These are phyloP conservation scores for Entomortierella parvispora DNA, from an alignment of 192 early-diverging fungal species.

Conservation along the genomic window DNA sequence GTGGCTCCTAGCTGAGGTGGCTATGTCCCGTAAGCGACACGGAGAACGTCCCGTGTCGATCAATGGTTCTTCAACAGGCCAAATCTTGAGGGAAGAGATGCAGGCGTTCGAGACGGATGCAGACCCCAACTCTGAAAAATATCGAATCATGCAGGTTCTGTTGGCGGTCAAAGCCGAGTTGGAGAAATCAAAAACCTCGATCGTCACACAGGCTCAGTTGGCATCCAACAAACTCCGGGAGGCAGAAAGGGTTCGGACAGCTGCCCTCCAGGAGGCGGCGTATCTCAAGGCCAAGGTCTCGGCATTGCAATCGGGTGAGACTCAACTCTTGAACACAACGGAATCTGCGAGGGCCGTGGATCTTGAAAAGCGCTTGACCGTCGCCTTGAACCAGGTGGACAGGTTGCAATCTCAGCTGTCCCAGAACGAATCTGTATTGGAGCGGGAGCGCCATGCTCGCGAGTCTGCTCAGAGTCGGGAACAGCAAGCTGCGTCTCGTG, in stretches of 20 bases:
- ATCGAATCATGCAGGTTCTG: constrained; percentile 56
- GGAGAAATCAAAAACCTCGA: constrained; percentile 50
- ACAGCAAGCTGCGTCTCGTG: constrained; percentile 41
- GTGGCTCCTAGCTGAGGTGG: constrained; percentile 47
- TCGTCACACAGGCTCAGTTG: constrained; percentile 57
- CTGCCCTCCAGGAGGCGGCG: constrained; percentile 65
- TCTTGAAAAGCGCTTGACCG: constrained; percentile 59
- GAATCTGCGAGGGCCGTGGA: constrained; percentile 58
- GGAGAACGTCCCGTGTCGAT: constrained; percentile 21
- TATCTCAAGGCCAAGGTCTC: constrained; percentile 64
- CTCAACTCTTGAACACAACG: constrained; percentile 37
- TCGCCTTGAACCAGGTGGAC: constrained; percentile 53
- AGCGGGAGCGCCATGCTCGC: constrained; percentile 55
- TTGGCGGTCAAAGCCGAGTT: constrained; percentile 57
- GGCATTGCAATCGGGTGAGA: constrained; percentile 57
- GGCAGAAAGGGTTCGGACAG: constrained; percentile 61
- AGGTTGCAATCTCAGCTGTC: constrained; percentile 34
- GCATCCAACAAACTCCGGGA: constrained; percentile 58
- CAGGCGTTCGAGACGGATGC: constrained; percentile 56
- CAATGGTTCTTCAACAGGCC: neutral
- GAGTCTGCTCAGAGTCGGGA: constrained; percentile 57
- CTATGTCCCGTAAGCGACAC: constrained; percentile 34
- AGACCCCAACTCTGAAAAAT: constrained; percentile 39
- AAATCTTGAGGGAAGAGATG: constrained; percentile 38
- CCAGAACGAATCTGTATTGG: constrained; percentile 50